Base-by-base conservation (phyloP, 169 alveolate genomes). In the Cryptosporidium parvum region DNA sequence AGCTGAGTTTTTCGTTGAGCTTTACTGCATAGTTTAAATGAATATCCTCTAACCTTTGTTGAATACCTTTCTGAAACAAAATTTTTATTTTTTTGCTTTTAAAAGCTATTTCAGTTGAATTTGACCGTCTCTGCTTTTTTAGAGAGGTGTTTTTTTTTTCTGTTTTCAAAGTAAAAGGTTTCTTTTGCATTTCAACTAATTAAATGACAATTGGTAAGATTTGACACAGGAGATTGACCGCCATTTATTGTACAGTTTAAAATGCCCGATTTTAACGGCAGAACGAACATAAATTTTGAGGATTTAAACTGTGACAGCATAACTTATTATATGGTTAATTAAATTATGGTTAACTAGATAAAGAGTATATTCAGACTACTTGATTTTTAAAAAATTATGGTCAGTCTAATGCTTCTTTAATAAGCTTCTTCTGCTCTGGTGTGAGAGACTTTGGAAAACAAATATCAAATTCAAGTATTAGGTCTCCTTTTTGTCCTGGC, bases 391-490 rank as follows among this genome's bases (percentile, higher is more conserved):
- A 37, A 37, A 42, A 1, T 42, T 26, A 26, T 33, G 16, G 8
- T 62, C 51, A 56, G 70, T 86, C 91, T 56, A 92, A 75, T 37
- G 92, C 91, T 31, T 92, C 94, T 23, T 91, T 61, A 59, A 94
- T 91, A 23, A 92, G 85, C 84, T 86, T 93, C 85, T 94, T 94
- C 85, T 94, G 95, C 65, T 94, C 97, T 23, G 92, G 61, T 33
- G 96, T 91, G 59, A 94, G 61, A 39, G 92, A 75, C 59, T 93
- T 92, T 29, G 97, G 97, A 91, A 94, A 94, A 18, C 91, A 84
- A 44, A 94, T 92, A 71, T 94, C 96, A 92, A 94, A 94, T 75
- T 94, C 97, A 31, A 94, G 92, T 29, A 94, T 93, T 39, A 94
- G 71, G 53, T 94, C 97, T 23, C 97, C 97, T 58, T 93, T 92